phyloP scores from a whole-genome alignment of 345 rosid species.

The Stellera chamaejasme region DNA sequence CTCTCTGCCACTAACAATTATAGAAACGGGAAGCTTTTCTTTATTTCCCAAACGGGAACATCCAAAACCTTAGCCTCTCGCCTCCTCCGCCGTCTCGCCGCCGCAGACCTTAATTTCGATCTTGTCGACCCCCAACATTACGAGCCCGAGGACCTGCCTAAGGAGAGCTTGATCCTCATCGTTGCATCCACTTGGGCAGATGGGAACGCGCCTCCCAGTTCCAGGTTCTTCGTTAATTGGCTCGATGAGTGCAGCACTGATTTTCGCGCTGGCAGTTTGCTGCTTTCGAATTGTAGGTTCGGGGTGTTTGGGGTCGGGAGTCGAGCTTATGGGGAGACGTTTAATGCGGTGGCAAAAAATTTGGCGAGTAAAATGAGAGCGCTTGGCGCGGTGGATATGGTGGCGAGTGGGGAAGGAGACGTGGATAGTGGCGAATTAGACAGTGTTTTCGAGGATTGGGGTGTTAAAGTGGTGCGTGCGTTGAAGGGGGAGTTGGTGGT shows the following conservation, averaged over 20 bases:
- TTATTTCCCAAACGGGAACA: constrained; percentile 78
- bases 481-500: constrained; percentile 39
- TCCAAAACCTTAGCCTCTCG: constrained; percentile 60
- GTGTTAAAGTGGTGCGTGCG: constrained; percentile 37
- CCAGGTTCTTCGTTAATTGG: constrained; percentile 65
- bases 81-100: constrained; percentile 31
- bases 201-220: constrained; percentile 63
- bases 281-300: constrained; percentile 57
- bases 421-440: constrained; percentile 68
- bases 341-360: constrained; percentile 70
- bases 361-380: constrained; percentile 51
- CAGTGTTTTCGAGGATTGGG: constrained; percentile 55
- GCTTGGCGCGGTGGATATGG: constrained; percentile 67
- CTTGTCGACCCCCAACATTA: constrained; percentile 66
- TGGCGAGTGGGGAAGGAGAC: constrained; percentile 62
- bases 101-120: constrained; percentile 42
- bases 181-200: constrained; percentile 91
- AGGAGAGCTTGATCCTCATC: constrained; percentile 50
- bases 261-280: constrained; percentile 76
- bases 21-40: constrained; percentile 55
- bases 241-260: constrained; percentile 77
- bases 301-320: constrained; percentile 94
- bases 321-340: constrained; percentile 52
- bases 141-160: constrained; percentile 88
- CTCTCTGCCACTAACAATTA: constrained; percentile 26